Percentiles rank a stretch among this genome's conserved stretches.
phyloP scores from a whole-genome alignment of 2,329 filamentous ascomycete genomes.

The Stachybotrys echinatus region DNA sequence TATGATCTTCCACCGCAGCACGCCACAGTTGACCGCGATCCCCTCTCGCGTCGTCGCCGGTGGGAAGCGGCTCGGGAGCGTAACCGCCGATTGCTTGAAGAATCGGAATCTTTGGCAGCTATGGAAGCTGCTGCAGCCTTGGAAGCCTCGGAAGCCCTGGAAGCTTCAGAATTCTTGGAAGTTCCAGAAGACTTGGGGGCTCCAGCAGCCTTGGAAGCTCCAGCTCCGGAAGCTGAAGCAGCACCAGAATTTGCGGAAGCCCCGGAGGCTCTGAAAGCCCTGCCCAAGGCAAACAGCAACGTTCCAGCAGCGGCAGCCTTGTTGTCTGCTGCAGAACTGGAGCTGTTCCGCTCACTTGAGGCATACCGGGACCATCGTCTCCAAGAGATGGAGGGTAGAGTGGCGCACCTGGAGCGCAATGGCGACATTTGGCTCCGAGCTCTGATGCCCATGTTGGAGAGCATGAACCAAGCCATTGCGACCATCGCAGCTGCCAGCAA shows the following conservation, averaged over 20 bases:
- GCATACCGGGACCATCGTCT: slow-evolving; percentile 34
- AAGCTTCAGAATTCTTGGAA: too few species aligned
- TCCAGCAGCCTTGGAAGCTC: too few species aligned
- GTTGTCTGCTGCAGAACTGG: slow-evolving; percentile 16
- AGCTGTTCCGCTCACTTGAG: slow-evolving; percentile 33
- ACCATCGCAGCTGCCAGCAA: not conserved
- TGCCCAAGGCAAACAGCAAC: too few species aligned
- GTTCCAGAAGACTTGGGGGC: too few species aligned
- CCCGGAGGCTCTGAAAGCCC: too few species aligned
- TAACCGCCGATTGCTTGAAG: slow-evolving; percentile 9
- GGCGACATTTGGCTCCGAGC: slow-evolving; percentile 40
- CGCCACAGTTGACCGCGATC: slow-evolving; percentile 18
- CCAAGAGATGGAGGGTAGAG: slow-evolving; percentile 41
- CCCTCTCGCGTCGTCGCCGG: slow-evolving; percentile 25
- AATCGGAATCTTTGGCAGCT: too few species aligned
- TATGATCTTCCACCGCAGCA: slow-evolving; percentile 16
- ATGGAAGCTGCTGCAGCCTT: too few species aligned
- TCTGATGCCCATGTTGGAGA: slow-evolving; percentile 39
- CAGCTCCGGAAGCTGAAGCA: too few species aligned
- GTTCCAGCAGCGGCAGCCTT: not conserved
- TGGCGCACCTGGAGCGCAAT: slow-evolving; percentile 40
- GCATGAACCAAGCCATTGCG: slow-evolving; percentile 32
- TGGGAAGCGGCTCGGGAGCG: slow-evolving; percentile 24
- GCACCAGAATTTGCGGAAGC: too few species aligned
- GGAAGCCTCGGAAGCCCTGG: too few species aligned